These are phyloP conservation scores for Ceratocystis destructans DNA, from an alignment of 2,329 filamentous ascomycete species.

Conservation along the genomic window DNA sequence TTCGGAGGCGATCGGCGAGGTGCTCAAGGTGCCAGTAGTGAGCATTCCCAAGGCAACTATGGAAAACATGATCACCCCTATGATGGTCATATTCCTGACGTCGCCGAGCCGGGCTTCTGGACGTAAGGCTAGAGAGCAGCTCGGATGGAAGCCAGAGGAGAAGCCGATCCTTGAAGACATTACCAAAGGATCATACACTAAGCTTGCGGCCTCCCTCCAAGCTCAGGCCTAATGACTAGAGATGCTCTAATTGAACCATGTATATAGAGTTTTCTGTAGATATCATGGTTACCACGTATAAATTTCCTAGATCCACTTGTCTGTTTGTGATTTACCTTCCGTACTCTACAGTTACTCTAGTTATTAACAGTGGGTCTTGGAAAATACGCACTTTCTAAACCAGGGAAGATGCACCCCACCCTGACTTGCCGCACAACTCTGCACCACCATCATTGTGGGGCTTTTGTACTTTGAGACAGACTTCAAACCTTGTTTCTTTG, in stretches of 20 bases:
- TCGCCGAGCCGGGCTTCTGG: constrained; percentile 26
- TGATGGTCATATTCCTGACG: constrained; percentile 27
- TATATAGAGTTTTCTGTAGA: not conserved
- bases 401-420: too few relatives aligned
- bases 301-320: not conserved
- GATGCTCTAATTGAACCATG: not conserved
- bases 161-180: constrained; percentile 28
- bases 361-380: too few relatives aligned
- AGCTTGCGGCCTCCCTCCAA: constrained; percentile 19
- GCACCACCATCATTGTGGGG: too few relatives aligned
- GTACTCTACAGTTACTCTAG: too few relatives aligned
- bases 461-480: not conserved
- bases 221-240: not conserved
- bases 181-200: constrained; percentile 23
- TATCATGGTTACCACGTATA: not conserved
- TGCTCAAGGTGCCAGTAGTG: constrained; percentile 22
- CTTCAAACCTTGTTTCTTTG: not conserved
- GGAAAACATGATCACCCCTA: constrained; percentile 25
- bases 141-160: constrained; percentile 29
- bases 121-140: constrained; percentile 27
- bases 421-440: too few relatives aligned
- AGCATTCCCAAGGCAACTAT: constrained; percentile 20
- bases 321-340: not conserved
- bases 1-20: constrained; percentile 22
- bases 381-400: too few relatives aligned